Percentiles rank a stretch among this genome's conserved stretches.
Conservation (phyloP, 1,284 basidiomycete species). For the Phenoliferia sp. region DNA sequence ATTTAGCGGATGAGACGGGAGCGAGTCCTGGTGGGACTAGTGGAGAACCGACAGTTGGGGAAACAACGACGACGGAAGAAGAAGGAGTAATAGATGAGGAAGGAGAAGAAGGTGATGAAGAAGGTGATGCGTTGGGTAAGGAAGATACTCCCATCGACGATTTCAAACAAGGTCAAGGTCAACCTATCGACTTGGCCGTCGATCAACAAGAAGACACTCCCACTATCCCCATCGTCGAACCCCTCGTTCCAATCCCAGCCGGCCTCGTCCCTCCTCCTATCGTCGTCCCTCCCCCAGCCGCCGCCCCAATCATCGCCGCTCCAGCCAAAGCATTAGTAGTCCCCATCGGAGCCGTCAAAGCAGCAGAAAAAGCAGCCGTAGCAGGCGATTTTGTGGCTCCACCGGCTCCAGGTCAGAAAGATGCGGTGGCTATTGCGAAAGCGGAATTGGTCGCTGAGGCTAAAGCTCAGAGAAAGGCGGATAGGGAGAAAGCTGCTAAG, state of each 20-base stretch:
- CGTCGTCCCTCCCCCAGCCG: no score
- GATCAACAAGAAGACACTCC: no score
- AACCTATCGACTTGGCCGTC: constrained; percentile 33
- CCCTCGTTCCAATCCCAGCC: constrained; percentile 43
- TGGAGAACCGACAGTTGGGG: constrained; percentile 3
- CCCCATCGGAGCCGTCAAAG: no score
- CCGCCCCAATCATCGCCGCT: neutral
- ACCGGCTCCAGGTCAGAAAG: no score
- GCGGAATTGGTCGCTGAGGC: no score
- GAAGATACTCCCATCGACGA: constrained; percentile 16
- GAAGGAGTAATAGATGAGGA: constrained; percentile 35
- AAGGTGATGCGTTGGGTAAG: constrained; percentile 31
- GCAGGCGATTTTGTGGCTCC: no score
- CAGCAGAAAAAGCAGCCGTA: no score
- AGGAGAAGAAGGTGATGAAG: constrained; percentile 33
- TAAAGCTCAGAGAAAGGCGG: no score
- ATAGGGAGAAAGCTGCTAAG: no score
- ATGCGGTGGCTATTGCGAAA: no score
- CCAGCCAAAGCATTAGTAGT: constrained; percentile 1
- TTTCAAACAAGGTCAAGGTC: constrained; percentile 39
- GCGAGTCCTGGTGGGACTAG: constrained; percentile 25
- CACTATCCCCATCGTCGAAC: no score
- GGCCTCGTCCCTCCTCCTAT: no score
- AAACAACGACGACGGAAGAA: neutral
- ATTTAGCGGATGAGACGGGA: constrained; percentile 33